These are phyloP conservation scores for Xylariaceae sp. DNA, from an alignment of 2,329 filamentous ascomycete genomes.

Conservation along the genomic window DNA sequence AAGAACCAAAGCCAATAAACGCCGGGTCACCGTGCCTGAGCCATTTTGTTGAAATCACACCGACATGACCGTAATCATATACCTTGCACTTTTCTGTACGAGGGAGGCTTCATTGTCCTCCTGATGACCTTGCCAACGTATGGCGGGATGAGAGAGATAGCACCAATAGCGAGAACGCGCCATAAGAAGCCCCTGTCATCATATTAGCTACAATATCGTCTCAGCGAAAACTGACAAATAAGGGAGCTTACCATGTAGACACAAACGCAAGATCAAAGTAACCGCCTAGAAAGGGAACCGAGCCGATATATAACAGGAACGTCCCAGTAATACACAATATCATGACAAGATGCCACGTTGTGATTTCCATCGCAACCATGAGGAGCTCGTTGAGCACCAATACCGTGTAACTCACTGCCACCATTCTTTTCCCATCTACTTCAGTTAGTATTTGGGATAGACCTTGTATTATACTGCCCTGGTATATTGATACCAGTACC, in stretches of 20 bases:
- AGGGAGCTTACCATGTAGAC: constrained; percentile 55
- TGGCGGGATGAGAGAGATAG: constrained; percentile 78
- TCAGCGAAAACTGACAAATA: background rate
- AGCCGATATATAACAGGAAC: constrained; percentile 72
- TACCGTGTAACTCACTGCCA: constrained; percentile 86
- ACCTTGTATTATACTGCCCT: constrained; percentile 94
- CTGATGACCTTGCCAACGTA: constrained; percentile 83
- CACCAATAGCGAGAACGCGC: constrained; percentile 75
- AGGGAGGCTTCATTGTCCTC: constrained; percentile 82
- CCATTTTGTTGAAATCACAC: constrained; percentile 1
- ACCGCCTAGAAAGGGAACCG: constrained; percentile 77
- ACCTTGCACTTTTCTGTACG: constrained; percentile 86
- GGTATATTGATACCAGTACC: constrained; percentile 92
- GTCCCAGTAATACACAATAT: constrained; percentile 80
- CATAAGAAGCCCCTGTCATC: constrained; percentile 71
- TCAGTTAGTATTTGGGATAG: constrained; percentile 82
- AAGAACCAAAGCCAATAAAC: constrained; percentile 8
- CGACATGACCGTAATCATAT: constrained; percentile 41
- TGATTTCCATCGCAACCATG: constrained; percentile 96
- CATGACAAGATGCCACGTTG: constrained; percentile 96
- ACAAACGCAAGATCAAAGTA: constrained; percentile 87
- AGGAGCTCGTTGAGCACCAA: constrained; percentile 90
- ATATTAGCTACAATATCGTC: constrained; percentile 11
- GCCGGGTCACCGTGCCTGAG: constrained; percentile 12
- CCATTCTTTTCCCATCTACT: constrained; percentile 70